Evolutionary conservation across 108 stramenopile genomes (phyloP).

Genomic region (Cyclotella choctawhatcheeana): DNA sequence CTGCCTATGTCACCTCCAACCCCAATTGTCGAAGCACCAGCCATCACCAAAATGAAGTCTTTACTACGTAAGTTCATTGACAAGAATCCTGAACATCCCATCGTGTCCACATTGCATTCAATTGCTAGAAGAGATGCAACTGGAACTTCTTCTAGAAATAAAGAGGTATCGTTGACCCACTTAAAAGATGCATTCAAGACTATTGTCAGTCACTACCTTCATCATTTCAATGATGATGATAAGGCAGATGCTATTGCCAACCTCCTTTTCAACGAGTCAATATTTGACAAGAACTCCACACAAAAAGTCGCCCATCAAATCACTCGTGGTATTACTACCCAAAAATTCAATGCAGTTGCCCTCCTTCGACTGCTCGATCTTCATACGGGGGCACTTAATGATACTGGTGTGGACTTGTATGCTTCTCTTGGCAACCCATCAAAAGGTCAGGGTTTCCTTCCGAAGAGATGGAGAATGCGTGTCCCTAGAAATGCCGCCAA

Average conservation of each 20-base stretch:
- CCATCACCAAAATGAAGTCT: too few species aligned
- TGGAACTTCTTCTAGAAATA: too few species aligned
- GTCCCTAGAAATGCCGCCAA: not conserved
- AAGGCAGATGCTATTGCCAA: slow-evolving; percentile 3
- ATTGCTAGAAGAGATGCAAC: too few species aligned
- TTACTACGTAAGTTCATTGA: too few species aligned
- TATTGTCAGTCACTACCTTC: not conserved
- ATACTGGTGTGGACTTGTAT: not conserved
- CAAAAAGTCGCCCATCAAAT: not conserved
- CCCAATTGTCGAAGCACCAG: too few species aligned
- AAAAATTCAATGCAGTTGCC: slow-evolving; percentile 4
- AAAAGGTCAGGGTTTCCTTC: not conserved
- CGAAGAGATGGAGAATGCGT: not conserved
- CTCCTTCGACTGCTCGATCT: not conserved
- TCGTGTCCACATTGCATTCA: too few species aligned
- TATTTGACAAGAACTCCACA: not conserved
- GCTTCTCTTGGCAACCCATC: not conserved
- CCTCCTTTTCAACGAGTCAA: not conserved
- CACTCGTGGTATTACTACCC: not conserved
- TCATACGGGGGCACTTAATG: slow-evolving; percentile 3
- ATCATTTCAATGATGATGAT: not conserved
- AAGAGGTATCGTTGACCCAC: too few species aligned
- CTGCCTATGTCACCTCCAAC: too few species aligned
- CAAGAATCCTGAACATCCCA: too few species aligned
- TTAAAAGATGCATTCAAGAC: too few species aligned